phyloP scores from a whole-genome alignment of 805 yeast species.

The Schwanniomyces polymorphus region DNA sequence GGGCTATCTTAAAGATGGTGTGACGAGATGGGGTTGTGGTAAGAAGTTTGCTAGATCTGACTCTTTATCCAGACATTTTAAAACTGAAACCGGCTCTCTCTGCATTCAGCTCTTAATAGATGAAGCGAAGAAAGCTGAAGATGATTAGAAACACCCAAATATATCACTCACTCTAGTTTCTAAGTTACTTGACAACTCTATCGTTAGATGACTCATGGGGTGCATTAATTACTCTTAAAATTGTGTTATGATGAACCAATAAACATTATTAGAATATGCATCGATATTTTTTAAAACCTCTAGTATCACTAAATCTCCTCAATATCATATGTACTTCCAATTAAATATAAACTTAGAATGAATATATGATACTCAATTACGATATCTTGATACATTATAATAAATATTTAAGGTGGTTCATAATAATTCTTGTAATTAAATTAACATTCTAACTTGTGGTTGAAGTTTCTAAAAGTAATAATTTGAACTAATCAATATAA shows the following conservation, averaged over 20 bases:
- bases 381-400: not conserved
- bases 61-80: conserved; percentile 72
- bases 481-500: too few species aligned
- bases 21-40: conserved; percentile 73
- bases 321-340: not conserved
- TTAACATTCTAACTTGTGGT: too few species aligned
- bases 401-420: not conserved
- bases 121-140: conserved; percentile 45
- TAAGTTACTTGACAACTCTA: conserved; percentile 12
- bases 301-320: not conserved
- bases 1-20: conserved; percentile 57
- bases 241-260: not conserved
- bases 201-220: conserved; percentile 16
- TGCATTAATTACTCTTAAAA: not conserved
- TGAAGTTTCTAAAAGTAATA: too few species aligned
- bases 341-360: not conserved
- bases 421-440: too few species aligned
- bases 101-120: conserved; percentile 67
- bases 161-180: not conserved
- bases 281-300: not conserved
- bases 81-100: conserved; percentile 71
- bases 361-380: not conserved
- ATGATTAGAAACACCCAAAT: not conserved
- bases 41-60: conserved; percentile 74
- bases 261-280: not conserved